These are phyloP conservation scores for Aspergillus campestris DNA, from an alignment of 495 filamentous ascomycete species.

Conservation along the genomic window DNA sequence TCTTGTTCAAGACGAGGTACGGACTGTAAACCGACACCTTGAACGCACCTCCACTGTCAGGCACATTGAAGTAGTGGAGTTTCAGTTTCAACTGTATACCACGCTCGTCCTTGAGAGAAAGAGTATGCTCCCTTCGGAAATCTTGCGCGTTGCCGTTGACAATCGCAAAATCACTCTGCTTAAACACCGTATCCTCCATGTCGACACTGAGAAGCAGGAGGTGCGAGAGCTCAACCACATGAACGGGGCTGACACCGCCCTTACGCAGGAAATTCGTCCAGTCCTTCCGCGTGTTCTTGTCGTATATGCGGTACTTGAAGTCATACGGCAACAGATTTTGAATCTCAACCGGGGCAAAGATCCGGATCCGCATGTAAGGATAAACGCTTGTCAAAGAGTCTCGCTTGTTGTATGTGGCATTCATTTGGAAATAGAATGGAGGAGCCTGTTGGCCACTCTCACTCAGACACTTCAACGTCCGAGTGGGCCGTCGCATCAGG, in stretches of 20 bases:
- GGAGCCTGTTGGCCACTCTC: conserved; percentile 68
- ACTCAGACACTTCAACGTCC: conserved; percentile 76
- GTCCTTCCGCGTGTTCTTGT: conserved; percentile 94
- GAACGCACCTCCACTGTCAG: conserved; percentile 91
- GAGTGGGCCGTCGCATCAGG: conserved; percentile 70
- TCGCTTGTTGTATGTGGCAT: conserved; percentile 70
- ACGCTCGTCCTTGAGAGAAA: conserved; percentile 77
- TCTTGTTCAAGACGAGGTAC: conserved; percentile 92
- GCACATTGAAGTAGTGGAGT: conserved; percentile 88
- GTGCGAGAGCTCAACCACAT: conserved; percentile 93
- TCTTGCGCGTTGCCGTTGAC: conserved; percentile 88
- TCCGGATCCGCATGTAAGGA: conserved; percentile 86
- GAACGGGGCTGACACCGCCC: conserved; percentile 91
- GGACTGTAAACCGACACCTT: conserved; percentile 88
- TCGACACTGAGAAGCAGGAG: conserved; percentile 85
- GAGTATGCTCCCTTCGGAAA: conserved; percentile 69
- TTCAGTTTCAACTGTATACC: conserved; percentile 71
- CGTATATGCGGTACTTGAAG: conserved; percentile 98
- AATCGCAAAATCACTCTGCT: conserved; percentile 90
- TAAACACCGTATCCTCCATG: conserved; percentile 92
- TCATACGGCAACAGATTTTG: conserved; percentile 94
- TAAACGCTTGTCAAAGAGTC: conserved; percentile 76
- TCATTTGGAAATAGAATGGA: conserved; percentile 94
- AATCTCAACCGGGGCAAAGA: conserved; percentile 85
- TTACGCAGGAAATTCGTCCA: conserved; percentile 98